Base-by-base conservation (phyloP, 139 green algal species). In the Coelastrella sp. region DNA sequence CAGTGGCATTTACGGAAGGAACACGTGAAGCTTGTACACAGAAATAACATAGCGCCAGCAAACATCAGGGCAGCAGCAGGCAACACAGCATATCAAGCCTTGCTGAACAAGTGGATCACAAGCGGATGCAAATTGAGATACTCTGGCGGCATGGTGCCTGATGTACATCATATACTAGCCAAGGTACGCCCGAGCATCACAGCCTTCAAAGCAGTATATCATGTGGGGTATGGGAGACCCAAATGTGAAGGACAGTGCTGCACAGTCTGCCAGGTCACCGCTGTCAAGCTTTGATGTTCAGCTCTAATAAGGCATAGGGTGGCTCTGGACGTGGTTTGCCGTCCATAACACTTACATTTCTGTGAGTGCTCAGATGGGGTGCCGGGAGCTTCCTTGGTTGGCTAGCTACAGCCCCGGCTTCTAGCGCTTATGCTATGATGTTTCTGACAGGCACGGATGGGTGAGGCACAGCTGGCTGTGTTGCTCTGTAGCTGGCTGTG, bases 151-250 rank as follows among this genome's bases (percentile, higher is more conserved):
- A 96, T 98, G 94, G 96, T 98, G 78, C 95, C 96, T 3, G 97
- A 99, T 71, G 91, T 99, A 32, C 97, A 99, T 76, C 96, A 99
- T 92, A 97, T 98, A 3, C 77, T 99, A 2, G 91, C 93, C 13
- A 98, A 98, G 93, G 95, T 95, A 23, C 3, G 17, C 6, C 3
- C 8, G 4, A 47, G 3, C 17, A 2, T 47, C 32, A 47, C 32
- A 47, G 0, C 32, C 32, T 47, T 47, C 32, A 47, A 47, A 47
- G 32, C 32, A 47, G 32, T 47, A 47, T 47, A 47, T 47, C 0
- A 47, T 47, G 32, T 47, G 32, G 0, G 0, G 32, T 47, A 47
- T 47, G 32, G 0, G 32, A 47, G 32, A 47, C 1, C 1, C 32
- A 47, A 1, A 47, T 47, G 32, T 47, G 32, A 47, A 47, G 32